Percentiles rank a stretch among this genome's conserved stretches.
Evolutionary conservation across 2,329 filamentous ascomycete genomes (phyloP).

Genomic region (Paradendryphiella salina): DNA sequence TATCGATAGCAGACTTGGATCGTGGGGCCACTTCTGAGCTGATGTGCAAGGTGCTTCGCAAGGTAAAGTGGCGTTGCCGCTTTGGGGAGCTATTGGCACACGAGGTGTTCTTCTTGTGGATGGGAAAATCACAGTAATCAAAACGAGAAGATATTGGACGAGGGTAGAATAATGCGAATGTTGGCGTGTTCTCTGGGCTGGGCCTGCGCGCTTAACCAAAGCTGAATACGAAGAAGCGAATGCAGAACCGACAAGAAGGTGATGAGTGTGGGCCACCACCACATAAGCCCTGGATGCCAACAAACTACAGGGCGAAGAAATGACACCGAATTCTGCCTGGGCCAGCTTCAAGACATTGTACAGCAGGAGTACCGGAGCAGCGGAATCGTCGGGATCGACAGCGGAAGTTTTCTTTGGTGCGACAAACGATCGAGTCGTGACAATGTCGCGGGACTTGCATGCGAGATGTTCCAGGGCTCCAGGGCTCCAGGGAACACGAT

Average conservation of each 20-base stretch:
- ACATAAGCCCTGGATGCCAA: slow-evolving; percentile 4
- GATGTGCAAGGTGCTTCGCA: no score
- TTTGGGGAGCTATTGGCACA: no score
- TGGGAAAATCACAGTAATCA: no score
- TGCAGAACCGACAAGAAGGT: neutral
- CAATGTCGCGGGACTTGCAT: slow-evolving; percentile 11
- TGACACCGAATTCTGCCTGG: slow-evolving; percentile 5
- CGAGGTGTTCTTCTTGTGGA: no score
- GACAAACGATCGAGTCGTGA: slow-evolving; percentile 23
- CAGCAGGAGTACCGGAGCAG: slow-evolving; percentile 19
- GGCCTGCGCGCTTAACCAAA: no score
- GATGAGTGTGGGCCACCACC: neutral
- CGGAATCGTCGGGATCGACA: slow-evolving; percentile 22
- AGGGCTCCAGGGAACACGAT: slow-evolving; percentile 8
- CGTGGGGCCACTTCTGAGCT: no score
- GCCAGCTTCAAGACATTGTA: slow-evolving; percentile 16
- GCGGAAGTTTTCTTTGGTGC: slow-evolving; percentile 19
- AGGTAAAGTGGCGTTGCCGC: no score
- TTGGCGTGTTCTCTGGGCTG: no score
- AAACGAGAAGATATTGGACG: no score
- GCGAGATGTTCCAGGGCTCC: slow-evolving; percentile 9
- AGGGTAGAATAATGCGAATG: no score
- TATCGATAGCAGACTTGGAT: slow-evolving; percentile 18
- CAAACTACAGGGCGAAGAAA: slow-evolving; percentile 12
- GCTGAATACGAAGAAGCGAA: no score